phyloP scores from a whole-genome alignment of 2,329 filamentous ascomycete species.

The Pezicula rhizophila region DNA sequence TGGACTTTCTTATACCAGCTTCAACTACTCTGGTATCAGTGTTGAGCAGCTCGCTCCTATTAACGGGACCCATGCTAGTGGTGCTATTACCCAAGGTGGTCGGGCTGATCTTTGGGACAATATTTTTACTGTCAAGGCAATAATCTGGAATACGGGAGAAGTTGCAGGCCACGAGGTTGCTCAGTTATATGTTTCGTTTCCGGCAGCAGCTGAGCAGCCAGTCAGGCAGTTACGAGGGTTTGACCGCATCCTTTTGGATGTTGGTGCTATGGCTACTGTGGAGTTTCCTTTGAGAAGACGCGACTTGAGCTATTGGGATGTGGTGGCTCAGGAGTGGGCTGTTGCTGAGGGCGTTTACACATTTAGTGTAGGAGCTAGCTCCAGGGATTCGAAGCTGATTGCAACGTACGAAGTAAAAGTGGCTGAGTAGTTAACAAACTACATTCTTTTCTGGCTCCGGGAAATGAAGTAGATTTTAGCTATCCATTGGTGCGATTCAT shows the following conservation, averaged over 20 bases:
- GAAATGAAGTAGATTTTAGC: too few species aligned
- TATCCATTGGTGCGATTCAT: too few species aligned
- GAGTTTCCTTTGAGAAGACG: conserved; percentile 49
- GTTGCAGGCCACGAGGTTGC: conserved; percentile 20
- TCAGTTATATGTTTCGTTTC: conserved; percentile 18
- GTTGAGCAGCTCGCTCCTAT: conserved; percentile 14
- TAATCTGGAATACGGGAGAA: conserved; percentile 46
- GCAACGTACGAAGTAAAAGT: too few species aligned
- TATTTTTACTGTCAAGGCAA: conserved; percentile 40
- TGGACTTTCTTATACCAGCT: conserved; percentile 72
- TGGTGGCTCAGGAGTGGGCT: conserved; percentile 50
- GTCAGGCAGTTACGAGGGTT: conserved; percentile 57
- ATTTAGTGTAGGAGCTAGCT: conserved; percentile 4
- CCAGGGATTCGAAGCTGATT: neutral
- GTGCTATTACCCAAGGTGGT: conserved; percentile 43
- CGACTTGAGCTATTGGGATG: conserved; percentile 60
- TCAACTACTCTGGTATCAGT: conserved; percentile 60
- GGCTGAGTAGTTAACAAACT: too few species aligned
- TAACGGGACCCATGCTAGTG: conserved; percentile 38
- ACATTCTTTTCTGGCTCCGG: too few species aligned
- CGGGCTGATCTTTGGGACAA: conserved; percentile 48
- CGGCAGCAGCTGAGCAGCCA: conserved; percentile 34
- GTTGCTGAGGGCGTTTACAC: conserved; percentile 21
- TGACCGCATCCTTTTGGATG: conserved; percentile 44
- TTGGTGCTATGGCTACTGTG: conserved; percentile 37